Percentiles rank a stretch among this genome's conserved stretches.
Conservation (phyloP, 306 rosid species). For the Cucurbita argyrosperma region DNA sequence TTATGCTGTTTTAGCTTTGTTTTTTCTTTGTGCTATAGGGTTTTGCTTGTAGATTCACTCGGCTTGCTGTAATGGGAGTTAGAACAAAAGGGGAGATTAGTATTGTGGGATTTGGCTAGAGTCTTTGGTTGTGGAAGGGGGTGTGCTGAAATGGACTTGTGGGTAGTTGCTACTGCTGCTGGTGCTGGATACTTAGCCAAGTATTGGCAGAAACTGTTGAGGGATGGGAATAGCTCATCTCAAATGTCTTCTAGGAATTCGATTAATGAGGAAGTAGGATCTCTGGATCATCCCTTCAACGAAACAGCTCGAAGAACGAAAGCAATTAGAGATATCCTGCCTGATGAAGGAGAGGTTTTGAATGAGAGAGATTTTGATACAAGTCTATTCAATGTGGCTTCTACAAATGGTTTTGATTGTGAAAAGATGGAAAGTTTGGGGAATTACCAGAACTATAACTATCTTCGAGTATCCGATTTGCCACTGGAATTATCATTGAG, state of each 20-base stretch:
- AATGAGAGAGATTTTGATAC: not conserved
- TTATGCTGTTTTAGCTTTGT: not conserved
- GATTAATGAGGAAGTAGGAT: not conserved
- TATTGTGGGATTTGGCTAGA: not conserved
- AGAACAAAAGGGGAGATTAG: not conserved
- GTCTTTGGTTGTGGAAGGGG: slow-evolving; percentile 10
- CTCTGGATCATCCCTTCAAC: not conserved
- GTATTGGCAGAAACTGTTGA: slow-evolving; percentile 33
- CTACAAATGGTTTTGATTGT: not conserved
- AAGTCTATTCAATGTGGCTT: not conserved
- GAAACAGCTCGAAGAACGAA: not conserved
- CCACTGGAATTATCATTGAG: not conserved
- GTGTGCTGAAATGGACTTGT: slow-evolving; percentile 51
- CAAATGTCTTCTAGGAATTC: slow-evolving; percentile 2
- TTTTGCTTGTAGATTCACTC: not conserved
- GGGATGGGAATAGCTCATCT: not conserved
- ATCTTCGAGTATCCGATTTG: not conserved
- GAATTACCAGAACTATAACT: not conserved
- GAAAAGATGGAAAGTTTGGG: slow-evolving; percentile 4
- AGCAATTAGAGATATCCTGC: not conserved
- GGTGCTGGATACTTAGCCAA: slow-evolving; percentile 75
- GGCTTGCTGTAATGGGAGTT: not conserved
- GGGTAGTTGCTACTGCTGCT: slow-evolving; percentile 72
- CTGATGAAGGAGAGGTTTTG: slow-evolving; percentile 10
- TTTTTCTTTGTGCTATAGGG: not conserved